Conservation (phyloP, 2,329 filamentous ascomycete genomes). For the Pezizomycotina sp. region DNA sequence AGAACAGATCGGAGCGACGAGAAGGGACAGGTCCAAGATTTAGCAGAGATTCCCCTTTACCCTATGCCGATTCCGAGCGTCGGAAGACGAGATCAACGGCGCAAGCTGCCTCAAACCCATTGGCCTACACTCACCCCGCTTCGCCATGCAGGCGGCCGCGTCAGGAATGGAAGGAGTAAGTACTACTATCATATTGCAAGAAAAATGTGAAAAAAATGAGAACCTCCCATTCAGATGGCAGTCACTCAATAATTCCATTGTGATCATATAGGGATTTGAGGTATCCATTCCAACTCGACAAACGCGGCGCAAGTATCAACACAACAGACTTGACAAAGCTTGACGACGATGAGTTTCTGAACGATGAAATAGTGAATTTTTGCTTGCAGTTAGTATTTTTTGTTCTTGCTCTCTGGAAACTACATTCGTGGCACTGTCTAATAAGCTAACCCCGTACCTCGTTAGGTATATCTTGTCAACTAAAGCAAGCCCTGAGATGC, state of each 20-base stretch:
- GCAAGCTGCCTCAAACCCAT: too few species aligned
- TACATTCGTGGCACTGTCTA: too few species aligned
- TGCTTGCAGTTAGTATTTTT: constrained; percentile 43
- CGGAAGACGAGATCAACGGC: too few species aligned
- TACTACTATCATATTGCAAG: too few species aligned
- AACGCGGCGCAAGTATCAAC: constrained; percentile 48
- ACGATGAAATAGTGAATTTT: constrained; percentile 83
- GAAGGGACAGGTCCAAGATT: too few species aligned
- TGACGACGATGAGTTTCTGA: constrained; percentile 71
- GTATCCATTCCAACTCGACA: constrained; percentile 30
- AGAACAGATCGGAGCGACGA: too few species aligned
- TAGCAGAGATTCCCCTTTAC: too few species aligned
- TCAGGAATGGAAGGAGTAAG: too few species aligned
- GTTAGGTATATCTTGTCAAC: constrained; percentile 38
- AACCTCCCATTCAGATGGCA: constrained; percentile 7
- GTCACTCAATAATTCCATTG: constrained; percentile 5
- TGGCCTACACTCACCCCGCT: too few species aligned
- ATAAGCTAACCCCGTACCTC: too few species aligned
- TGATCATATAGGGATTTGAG: constrained; percentile 7
- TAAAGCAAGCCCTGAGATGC: constrained; percentile 37
- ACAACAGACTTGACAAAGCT: constrained; percentile 58
- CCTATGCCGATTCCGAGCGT: too few species aligned
- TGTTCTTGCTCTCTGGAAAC: constrained; percentile 26
- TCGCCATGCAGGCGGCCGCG: too few species aligned
- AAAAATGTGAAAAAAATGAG: not conserved